A percentile compares a stretch with the other conserved stretches of the same genome.
Evolutionary conservation across 768 basidiomycete genomes (phyloP).

Genomic region (Cystobasidium onofrii): DNA sequence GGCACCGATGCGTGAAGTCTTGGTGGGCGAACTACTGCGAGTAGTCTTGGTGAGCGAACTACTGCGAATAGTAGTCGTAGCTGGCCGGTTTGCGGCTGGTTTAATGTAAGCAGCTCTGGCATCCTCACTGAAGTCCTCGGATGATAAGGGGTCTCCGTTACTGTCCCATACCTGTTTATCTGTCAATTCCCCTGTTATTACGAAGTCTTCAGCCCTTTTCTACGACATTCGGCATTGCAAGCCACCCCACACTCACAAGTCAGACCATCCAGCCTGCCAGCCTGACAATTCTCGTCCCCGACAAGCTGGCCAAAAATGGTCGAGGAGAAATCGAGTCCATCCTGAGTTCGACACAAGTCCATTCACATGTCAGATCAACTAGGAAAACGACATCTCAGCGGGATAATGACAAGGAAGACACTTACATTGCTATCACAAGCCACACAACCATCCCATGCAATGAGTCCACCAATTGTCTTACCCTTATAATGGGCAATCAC

Average conservation of each 20-base stretch:
- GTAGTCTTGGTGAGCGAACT: no score
- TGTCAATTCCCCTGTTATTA: slow-evolving; percentile 8
- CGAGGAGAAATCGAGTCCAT: slow-evolving; percentile 16
- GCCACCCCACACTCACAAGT: neutral
- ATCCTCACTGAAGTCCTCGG: neutral
- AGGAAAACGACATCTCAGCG: no score
- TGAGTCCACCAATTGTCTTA: neutral
- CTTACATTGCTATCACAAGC: neutral
- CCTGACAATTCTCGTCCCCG: slow-evolving; percentile 1
- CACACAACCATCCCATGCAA: neutral
- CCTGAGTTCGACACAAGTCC: neutral
- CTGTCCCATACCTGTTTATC: neutral
- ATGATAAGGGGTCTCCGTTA: neutral
- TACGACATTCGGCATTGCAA: neutral
- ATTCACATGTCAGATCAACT: no score
- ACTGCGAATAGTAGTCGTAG: no score
- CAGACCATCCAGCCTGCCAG: slow-evolving; percentile 7
- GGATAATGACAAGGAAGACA: no score
- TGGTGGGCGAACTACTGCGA: no score
- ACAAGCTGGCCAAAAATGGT: slow-evolving; percentile 8
- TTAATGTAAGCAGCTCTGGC: no score
- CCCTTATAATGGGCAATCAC: neutral
- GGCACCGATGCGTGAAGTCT: no score
- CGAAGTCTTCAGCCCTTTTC: neutral
- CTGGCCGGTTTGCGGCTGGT: no score